Evolutionary conservation across 306 rosid species (phyloP), one percentile per base, ranked within the genome.

Genomic region (Prunus mume): DNA sequence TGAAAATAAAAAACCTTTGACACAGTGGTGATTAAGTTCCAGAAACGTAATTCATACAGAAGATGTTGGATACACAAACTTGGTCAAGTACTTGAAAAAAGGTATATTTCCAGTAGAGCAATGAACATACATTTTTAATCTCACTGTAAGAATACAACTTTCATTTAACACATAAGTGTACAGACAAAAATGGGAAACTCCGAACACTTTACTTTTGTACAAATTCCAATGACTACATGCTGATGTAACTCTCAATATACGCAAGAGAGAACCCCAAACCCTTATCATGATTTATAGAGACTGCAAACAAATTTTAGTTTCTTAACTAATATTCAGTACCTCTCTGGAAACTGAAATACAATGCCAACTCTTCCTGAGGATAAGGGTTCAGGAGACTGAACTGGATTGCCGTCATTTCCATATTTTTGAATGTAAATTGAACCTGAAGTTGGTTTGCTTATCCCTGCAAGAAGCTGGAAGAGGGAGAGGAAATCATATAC

Each of bases 311-410:
- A 3, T 69, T 9, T 41, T 28, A 38, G 18, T 68, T 38, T 30
- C 61, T 28, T 46, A 81, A 67, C 54, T 58, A 52, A 58, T 69
- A 66, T 60, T 58, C 27, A 9, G 19, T 91, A 93, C 98, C 97
- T 90, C 85, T 91, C 98, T n/a, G 97, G 97, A 86, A 93, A 90
- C 75, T 93, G 97, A 86, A 93, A 90, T 86, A 91, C 98, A 67
- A 90, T 90, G 64, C 98, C 98, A 74, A 93, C 98, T 79, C 91
- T 91, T 80, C 92, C 96, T 0, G 97, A 81, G 60, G 82, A 60
- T 82, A 93, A 75, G 38, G 87, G 83, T 81, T 86, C 86, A 0
- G 90, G 85, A 73, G 98, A 41, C 69, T 85, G 83, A 52, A 68
- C 77, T 49, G 91, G 96, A 68, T 64, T 81, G 51, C 96, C 94